Base-by-base conservation (phyloP, 2,329 filamentous ascomycete genomes). In the Chaetomium olivaceum region DNA sequence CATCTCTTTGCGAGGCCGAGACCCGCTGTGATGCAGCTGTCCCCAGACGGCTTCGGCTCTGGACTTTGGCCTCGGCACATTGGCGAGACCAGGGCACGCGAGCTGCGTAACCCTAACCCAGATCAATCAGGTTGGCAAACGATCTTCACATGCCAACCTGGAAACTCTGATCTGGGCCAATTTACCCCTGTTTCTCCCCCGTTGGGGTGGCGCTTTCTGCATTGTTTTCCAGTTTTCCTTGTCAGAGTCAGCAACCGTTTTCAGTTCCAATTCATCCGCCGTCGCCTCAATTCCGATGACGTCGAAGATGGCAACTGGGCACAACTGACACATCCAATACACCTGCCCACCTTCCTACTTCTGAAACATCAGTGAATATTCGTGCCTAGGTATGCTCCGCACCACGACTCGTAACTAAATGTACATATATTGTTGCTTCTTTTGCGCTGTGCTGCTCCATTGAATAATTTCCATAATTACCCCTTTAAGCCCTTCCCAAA, bases 11-110 rank as follows among this genome's bases (percentile, higher is more conserved):
- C 51, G 43, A 54, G 27, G 27, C 57, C 57, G 14, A 52, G 62
- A 63, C 64, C 60, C 62, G 39, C 39, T n/a, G 39, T 61, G 51
- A 51, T 39, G 51, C 59, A 65, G 62, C 61, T 64, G n/a, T 52
- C n/a, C 29, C 48, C 63, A 55, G 57, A 43, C 61, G 54, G 59
- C 58, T 63, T 63, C 64, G 64, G 63, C 57, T 65, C 60, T 58
- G 16, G 48, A 33, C 55, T 68, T 69, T 68, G 48, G 62, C 68
- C 68, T 70, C 68, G 68, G 68, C 67, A 67, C 64, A 69, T 63
- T 36, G 43, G 39, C 51, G 39, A 19, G 16, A 39, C 33, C n/a
- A n/a, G 46, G n/a, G 46, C 5, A 4, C n/a, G 1, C 7, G 46
- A 48, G 46, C 46, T 12, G 1, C 58, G 1, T 51, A 68, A 68